Conservation (phyloP, 176 grass and related monocot species). For the Dendrocalamus sinicus region DNA sequence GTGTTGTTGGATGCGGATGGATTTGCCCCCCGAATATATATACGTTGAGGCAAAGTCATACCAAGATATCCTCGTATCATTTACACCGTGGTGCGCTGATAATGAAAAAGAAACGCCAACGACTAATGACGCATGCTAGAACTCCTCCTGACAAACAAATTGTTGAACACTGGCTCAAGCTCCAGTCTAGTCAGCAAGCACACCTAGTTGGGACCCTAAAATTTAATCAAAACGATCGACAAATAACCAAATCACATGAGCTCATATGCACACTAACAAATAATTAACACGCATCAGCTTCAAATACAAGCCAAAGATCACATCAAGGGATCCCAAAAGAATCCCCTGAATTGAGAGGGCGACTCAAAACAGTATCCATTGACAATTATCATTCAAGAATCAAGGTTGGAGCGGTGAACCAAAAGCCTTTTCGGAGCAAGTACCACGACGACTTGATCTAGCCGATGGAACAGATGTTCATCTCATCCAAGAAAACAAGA, state of each 20-base stretch:
- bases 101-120: neutral
- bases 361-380: neutral
- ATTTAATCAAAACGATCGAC: neutral
- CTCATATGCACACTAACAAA: neutral
- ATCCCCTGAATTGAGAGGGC: neutral
- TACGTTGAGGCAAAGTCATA: neutral
- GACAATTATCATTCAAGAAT: neutral
- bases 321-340: neutral
- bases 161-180: neutral
- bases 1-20: neutral
- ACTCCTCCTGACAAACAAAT: neutral
- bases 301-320: neutral
- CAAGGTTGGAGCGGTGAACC: neutral
- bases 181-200: slow-evolving; percentile 12
- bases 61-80: neutral
- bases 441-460: neutral
- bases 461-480: neutral
- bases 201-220: neutral
- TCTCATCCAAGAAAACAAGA: neutral
- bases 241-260: neutral
- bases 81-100: neutral
- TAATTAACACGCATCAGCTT: neutral
- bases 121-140: neutral
- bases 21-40: neutral
- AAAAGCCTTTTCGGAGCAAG: neutral